Evolutionary conservation across 2,329 filamentous ascomycete species (phyloP), one percentile per base, ranked within the genome.

Genomic region (Xylariaceae sp.): DNA sequence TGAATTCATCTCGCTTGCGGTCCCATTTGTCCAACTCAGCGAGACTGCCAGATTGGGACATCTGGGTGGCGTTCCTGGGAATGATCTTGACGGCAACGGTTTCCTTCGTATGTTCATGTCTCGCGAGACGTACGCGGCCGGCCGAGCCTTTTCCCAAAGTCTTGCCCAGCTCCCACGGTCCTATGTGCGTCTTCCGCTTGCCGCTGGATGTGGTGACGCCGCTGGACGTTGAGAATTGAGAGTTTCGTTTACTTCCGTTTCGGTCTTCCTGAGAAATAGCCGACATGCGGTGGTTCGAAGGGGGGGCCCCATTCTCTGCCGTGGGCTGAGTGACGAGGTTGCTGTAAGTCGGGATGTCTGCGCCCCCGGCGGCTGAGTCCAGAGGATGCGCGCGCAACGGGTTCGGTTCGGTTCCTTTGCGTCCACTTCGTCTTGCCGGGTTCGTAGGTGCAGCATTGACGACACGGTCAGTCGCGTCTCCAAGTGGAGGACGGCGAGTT

Each of bases 31-130:
- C 87, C 43, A 95, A 74, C 31, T 84, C 82, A 11, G 83, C 83
- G 55, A 95, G 72, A 56, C 89, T 95, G 45, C 87, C 80, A 32
- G 88, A 87, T 43, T 92, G 83, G 2, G 86, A 81, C 51, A 89
- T 75, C 39, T 84, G 80, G 10, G 84, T 86, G 33, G 77, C 83
- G 37, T 75, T 75, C 58, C 93, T 89, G 37, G 86, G 86, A 18
- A 98, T 85, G 50, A 98, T 96, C 66, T 98, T 98, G 54, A 95
- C 83, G 2, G 92, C 92, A 4, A 88, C 92, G 31, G 81, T 71
- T 51, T 94, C 82, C 8, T 83, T 77, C 4, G 87, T 92, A 15
- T 77, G 61, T 16, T 70, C 72, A 61, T 98, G 89, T 42, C 86
- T 79, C 15, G 90, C 93, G 22, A 92, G 67, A 35, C 90, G 76